Base-by-base conservation (phyloP, 768 basidiomycete species). In the Albatrellus ellisii region DNA sequence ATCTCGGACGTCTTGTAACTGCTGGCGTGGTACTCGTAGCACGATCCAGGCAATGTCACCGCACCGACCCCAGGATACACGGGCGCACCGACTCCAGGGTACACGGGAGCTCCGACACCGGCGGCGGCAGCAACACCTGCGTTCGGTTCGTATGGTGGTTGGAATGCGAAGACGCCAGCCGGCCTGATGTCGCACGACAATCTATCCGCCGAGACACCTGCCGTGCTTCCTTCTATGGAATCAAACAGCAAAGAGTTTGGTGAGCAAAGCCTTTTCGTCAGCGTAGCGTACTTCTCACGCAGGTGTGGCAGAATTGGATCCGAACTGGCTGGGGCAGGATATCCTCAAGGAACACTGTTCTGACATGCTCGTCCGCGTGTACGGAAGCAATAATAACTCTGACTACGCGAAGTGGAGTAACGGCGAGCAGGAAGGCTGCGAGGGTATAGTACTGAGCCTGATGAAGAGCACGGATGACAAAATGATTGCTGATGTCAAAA, bases 141-240 rank as follows among this genome's bases (percentile, higher is more conserved):
- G 7, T 75, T 74, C 12, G 35, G 35, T 14, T 68, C 64, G 36
- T 64, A 66, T 21, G 21, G 15, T 22, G 15, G 17, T 18, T 39
- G 15, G 24, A 66, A 62, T 25, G 56, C 46, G 28, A 40, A 63
- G 18, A 70, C 71, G 2, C 69, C 70, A 37, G 34, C 11, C 11
- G 38, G n/a, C 12, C 38, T n/a, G 15, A 15, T 21, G 38, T 12
- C 38, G 11, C 11, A 11, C 10, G 25, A 27, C 18, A 17, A 14
- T 8, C 14, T n/a, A 21, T 25, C 35, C 20, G 35, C 35, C 11
- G 35, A 18, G 10, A 36, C 35, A 17, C 35, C 35, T 17, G 35
- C 17, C 15, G 20, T 36, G 12, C 25, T 22, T 2, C 11, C 35
- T 15, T 17, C 35, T 7, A 36, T 21, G 18, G 20, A 14, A 12